These are phyloP conservation scores for Saccharomycopsis vini DNA, from an alignment of 805 yeast species.

Conservation along the genomic window DNA sequence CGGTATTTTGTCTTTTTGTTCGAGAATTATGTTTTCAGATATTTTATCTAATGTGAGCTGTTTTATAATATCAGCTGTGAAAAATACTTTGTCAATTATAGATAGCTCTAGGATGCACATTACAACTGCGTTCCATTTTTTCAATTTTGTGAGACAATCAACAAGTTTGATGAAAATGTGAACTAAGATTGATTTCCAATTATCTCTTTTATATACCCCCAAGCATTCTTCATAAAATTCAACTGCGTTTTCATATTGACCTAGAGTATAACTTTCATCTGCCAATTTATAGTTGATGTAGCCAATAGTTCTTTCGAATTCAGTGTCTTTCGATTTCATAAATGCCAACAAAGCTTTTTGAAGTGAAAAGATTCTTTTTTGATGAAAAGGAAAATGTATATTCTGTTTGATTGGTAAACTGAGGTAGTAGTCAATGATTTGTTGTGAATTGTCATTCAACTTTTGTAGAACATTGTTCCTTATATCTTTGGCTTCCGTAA, in stretches of 20 bases:
- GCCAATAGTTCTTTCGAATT: slow-evolving; percentile 32
- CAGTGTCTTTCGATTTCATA: slow-evolving; percentile 17
- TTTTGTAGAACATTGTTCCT: background rate
- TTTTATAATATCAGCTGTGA: background rate
- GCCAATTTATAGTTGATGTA: slow-evolving; percentile 44
- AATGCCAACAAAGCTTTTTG: slow-evolving; percentile 18
- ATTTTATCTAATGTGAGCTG: background rate
- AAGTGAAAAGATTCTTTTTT: slow-evolving; percentile 15
- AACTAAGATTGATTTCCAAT: slow-evolving; percentile 32
- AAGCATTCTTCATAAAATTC: slow-evolving; percentile 33
- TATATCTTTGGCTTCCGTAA: background rate
- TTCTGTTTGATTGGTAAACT: slow-evolving; percentile 24
- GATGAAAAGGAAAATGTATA: slow-evolving; percentile 13
- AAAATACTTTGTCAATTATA: slow-evolving; percentile 21
- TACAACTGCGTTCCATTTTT: slow-evolving; percentile 27
- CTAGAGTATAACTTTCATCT: slow-evolving; percentile 31
- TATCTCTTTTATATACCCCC: slow-evolving; percentile 30
- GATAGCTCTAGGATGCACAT: slow-evolving; percentile 28
- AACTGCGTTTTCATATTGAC: slow-evolving; percentile 34
- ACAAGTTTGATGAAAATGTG: slow-evolving; percentile 31
- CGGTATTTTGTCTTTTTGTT: slow-evolving; percentile 9
- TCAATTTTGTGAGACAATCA: slow-evolving; percentile 29
- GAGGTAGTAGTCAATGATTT: slow-evolving; percentile 24
- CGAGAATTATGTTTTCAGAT: slow-evolving; percentile 10
- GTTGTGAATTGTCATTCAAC: background rate